phyloP scores from a whole-genome alignment of 257 asterid genomes.

The Solanum chiquidenum region DNA sequence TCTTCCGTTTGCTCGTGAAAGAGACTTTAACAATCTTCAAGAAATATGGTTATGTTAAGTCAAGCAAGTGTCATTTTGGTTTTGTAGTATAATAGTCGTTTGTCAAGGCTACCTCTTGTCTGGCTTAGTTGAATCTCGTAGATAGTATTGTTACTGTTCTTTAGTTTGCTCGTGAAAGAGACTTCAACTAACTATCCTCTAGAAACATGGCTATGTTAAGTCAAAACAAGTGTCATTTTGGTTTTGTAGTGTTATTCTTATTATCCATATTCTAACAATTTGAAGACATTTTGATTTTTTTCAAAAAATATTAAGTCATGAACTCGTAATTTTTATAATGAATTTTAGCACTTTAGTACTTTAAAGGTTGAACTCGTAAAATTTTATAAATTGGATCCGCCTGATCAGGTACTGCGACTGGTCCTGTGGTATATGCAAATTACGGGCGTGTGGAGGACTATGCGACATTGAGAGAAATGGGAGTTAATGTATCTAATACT shows the following conservation, averaged over 20 bases:
- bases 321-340: neutral
- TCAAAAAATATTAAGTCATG: neutral
- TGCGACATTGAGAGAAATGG: constrained; percentile 28
- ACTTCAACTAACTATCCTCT: neutral
- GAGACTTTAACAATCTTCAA: neutral
- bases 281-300: neutral
- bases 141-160: neutral
- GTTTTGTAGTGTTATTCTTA: neutral
- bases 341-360: neutral
- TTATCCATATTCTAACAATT: too few relatives aligned
- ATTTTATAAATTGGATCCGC: neutral
- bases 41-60: neutral
- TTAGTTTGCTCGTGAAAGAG: neutral
- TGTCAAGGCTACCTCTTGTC: neutral
- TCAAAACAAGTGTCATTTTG: neutral
- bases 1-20: neutral
- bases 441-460: constrained; percentile 70
- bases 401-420: constrained; percentile 29
- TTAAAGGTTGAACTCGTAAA: neutral
- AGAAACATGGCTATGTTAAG: neutral
- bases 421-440: constrained; percentile 56
- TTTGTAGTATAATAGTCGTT: neutral
- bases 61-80: neutral
- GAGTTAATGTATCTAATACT: constrained; percentile 53
- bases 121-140: neutral